Evolutionary conservation across 495 filamentous ascomycete species (phyloP).

Genomic region (Aspergillus olivimuriae): DNA sequence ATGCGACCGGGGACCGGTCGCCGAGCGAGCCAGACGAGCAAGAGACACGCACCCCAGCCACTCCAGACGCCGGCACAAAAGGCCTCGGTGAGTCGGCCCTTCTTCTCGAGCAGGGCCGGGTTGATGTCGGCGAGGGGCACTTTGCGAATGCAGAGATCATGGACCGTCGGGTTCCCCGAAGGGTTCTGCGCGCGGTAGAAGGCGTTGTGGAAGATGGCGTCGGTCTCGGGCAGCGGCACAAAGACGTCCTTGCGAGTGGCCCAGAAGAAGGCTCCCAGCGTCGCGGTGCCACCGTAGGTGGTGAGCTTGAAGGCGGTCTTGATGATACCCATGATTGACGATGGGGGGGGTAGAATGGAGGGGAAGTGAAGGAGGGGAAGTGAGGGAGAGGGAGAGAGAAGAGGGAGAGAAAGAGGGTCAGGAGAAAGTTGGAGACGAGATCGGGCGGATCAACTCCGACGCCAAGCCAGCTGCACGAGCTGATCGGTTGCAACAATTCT

Average conservation of each 20-base stretch:
- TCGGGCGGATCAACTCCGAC: slow-evolving; percentile 1
- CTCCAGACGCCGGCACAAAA: slow-evolving; percentile 64
- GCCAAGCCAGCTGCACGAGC: neutral
- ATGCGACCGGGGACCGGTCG: neutral
- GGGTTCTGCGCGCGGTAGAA: slow-evolving; percentile 55
- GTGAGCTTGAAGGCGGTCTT: slow-evolving; percentile 35
- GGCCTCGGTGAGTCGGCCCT: slow-evolving; percentile 52
- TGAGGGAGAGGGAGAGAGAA: neutral
- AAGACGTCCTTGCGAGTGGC: slow-evolving; percentile 40
- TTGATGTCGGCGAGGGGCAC: slow-evolving; percentile 58
- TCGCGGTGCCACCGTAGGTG: slow-evolving; percentile 34
- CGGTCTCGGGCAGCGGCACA: slow-evolving; percentile 45
- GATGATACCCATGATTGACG: slow-evolving; percentile 41
- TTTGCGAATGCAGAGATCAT: slow-evolving; percentile 56
- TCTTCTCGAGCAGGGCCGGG: slow-evolving; percentile 55
- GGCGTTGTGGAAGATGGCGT: slow-evolving; percentile 55
- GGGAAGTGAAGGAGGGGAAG: neutral
- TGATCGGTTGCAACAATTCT: neutral
- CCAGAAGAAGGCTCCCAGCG: slow-evolving; percentile 36
- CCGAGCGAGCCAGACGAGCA: neutral
- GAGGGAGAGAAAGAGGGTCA: neutral
- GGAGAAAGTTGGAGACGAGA: neutral
- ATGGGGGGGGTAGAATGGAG: neutral
- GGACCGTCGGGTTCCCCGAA: slow-evolving; percentile 50
- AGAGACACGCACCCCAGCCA: slow-evolving; percentile 48